Percentiles rank a stretch among this genome's conserved stretches.
These are phyloP conservation scores for Talaromyces sp. DNA, from an alignment of 2,329 filamentous ascomycete genomes.

Conservation along the genomic window DNA sequence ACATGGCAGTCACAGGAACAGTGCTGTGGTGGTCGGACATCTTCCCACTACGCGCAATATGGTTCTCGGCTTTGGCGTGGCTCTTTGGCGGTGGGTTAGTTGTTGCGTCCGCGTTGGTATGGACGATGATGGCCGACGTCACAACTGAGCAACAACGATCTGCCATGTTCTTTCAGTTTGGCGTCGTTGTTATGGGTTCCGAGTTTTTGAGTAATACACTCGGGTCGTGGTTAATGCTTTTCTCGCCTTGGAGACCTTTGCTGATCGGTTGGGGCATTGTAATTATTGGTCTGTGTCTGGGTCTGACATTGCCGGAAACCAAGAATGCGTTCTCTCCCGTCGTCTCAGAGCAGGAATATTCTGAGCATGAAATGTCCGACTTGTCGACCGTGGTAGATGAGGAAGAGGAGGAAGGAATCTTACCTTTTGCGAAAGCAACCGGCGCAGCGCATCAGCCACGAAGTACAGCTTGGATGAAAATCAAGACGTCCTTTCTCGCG, in stretches of 20 bases:
- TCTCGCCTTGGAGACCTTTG: slow-evolving; percentile 39
- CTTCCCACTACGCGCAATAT: slow-evolving; percentile 45
- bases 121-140: slow-evolving; percentile 51
- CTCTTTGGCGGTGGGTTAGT: slow-evolving; percentile 46
- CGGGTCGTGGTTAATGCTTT: slow-evolving; percentile 37
- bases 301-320: slow-evolving; percentile 37
- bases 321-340: slow-evolving; percentile 26
- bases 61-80: slow-evolving; percentile 44
- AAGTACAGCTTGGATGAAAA: not conserved
- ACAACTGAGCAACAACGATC: slow-evolving; percentile 43
- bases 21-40: slow-evolving; percentile 36
- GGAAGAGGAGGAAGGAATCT: slow-evolving; percentile 13
- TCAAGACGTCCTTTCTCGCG: slow-evolving; percentile 25
- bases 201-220: slow-evolving; percentile 37
- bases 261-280: slow-evolving; percentile 32
- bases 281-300: slow-evolving; percentile 29
- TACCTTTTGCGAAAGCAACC: slow-evolving; percentile 11
- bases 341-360: not conserved
- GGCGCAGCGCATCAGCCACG: slow-evolving; percentile 9
- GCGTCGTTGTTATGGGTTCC: slow-evolving; percentile 35
- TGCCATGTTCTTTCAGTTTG: slow-evolving; percentile 38
- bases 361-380: slow-evolving; percentile 26
- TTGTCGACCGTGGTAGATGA: slow-evolving; percentile 16
- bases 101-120: slow-evolving; percentile 43
- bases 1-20: slow-evolving; percentile 28